Evolutionary conservation across 2,329 filamentous ascomycete species (phyloP).

Genomic region (Dactylellina sp.): DNA sequence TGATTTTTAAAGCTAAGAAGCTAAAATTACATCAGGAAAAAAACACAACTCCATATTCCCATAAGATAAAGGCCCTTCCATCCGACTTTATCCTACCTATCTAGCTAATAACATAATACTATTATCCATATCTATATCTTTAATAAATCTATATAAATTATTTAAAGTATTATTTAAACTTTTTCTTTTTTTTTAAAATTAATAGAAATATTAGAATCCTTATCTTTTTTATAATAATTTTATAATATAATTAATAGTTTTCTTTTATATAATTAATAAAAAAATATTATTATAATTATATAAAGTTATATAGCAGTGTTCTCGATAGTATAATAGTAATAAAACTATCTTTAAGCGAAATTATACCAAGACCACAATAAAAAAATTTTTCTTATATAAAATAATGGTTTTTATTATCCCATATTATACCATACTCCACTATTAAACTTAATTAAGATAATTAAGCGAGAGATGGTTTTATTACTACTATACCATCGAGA

Average conservation of each 20-base stretch:
- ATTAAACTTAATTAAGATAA: too few relatives aligned
- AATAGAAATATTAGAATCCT: neutral
- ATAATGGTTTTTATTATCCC: too few relatives aligned
- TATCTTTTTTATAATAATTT: neutral
- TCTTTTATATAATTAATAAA: neutral
- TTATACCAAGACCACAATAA: too few relatives aligned
- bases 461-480: too few relatives aligned
- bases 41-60: neutral
- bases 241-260: neutral
- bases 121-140: neutral
- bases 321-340: too few relatives aligned
- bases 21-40: conserved; percentile 10
- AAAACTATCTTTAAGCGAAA: too few relatives aligned
- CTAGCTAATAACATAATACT: neutral
- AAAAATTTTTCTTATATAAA: too few relatives aligned
- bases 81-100: neutral
- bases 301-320: neutral
- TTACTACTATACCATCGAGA: too few relatives aligned
- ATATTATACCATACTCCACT: too few relatives aligned
- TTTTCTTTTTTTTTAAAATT: conserved; percentile 1
- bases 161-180: neutral
- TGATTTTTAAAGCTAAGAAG: neutral
- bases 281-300: conserved; percentile 11
- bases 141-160: conserved; percentile 8
- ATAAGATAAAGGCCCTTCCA: neutral